phyloP scores from a whole-genome alignment of 2,329 filamentous ascomycete species.

The Colletotrichum chrysophilum region DNA sequence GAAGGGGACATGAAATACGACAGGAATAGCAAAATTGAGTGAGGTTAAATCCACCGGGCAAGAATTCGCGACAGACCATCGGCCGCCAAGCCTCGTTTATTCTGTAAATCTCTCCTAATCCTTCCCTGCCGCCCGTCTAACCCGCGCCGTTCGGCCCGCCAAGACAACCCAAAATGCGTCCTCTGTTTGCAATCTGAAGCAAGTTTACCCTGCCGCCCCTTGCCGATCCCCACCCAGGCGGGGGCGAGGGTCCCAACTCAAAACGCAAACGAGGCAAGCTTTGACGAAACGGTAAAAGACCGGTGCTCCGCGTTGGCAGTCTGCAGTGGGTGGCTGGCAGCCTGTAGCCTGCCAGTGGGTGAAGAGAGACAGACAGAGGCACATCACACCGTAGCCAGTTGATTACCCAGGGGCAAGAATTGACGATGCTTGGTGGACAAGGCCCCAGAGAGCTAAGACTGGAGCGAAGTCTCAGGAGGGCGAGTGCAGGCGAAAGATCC shows the following conservation, averaged over 20 bases:
- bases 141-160: not conserved
- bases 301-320: not conserved
- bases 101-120: conserved; percentile 12
- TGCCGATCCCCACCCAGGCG: not conserved
- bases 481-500: not conserved
- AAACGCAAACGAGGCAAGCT: not conserved
- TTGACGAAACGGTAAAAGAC: not conserved
- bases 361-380: not conserved
- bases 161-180: not conserved
- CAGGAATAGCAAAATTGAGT: not conserved
- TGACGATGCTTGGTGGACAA: not conserved
- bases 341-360: not conserved
- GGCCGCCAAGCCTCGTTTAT: not conserved
- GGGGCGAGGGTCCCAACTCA: not conserved
- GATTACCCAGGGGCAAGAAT: not conserved
- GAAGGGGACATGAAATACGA: not conserved
- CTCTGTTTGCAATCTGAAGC: not conserved
- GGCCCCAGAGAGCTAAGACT: not conserved
- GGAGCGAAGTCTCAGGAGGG: not conserved
- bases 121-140: not conserved
- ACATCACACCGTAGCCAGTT: not conserved
- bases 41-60: conserved; percentile 1
- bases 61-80: conserved; percentile 2
- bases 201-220: conserved; percentile 10
- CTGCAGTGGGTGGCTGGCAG: not conserved